Evolutionary conservation across 371 early-diverging fungal genomes (phyloP).

Genomic region (Catenaria anguillulae): DNA sequence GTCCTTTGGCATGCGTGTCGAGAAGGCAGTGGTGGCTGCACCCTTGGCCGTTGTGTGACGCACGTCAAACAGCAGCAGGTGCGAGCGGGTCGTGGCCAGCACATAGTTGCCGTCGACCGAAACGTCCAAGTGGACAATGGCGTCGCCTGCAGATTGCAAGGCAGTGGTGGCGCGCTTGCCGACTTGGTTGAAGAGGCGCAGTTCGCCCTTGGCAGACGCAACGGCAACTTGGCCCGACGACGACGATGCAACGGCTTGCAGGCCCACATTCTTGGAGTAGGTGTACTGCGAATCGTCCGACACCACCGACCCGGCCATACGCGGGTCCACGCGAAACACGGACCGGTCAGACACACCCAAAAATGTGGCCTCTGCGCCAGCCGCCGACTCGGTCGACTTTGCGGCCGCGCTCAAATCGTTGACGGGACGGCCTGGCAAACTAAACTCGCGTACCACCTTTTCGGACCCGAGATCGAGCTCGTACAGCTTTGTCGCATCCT

Average conservation of each 20-base stretch:
- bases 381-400: conserved; percentile 59
- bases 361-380: conserved; percentile 39
- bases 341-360: conserved; percentile 66
- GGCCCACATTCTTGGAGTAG: neutral
- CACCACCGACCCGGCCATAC: conserved; percentile 34
- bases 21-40: conserved; percentile 37
- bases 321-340: conserved; percentile 82
- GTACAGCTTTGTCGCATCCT: conserved; percentile 50
- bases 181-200: conserved; percentile 68
- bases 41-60: conserved; percentile 15
- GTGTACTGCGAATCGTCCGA: neutral
- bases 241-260: conserved; percentile 31
- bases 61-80: conserved; percentile 64
- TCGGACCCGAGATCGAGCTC: conserved; percentile 82
- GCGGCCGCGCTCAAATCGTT: conserved; percentile 52
- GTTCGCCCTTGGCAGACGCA: conserved; percentile 74
- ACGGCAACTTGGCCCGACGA: conserved; percentile 68
- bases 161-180: conserved; percentile 74
- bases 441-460: conserved; percentile 86
- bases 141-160: conserved; percentile 77
- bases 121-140: conserved; percentile 75
- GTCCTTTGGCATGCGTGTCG: conserved; percentile 40
- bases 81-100: conserved; percentile 76
- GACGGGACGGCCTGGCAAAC: conserved; percentile 38
- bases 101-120: conserved; percentile 75